Conservation (phyloP, 177 flowering plant genomes). For the Vitis hybrid region DNA sequence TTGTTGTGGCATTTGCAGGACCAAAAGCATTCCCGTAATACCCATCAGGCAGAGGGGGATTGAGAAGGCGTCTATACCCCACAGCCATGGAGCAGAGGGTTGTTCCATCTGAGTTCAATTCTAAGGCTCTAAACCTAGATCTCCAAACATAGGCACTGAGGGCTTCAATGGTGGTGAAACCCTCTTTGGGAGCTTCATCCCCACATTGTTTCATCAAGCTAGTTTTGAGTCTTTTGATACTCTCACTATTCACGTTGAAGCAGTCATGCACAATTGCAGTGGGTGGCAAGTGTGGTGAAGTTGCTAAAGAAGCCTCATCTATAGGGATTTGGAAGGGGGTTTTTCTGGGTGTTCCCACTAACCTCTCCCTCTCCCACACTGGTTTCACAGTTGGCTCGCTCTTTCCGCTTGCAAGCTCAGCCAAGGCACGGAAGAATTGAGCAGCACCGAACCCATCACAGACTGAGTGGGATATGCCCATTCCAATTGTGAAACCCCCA, state of each 20-base stretch:
- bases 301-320: conserved; percentile 9
- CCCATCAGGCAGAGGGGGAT: conserved; percentile 34
- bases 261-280: conserved; percentile 21
- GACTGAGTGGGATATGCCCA: conserved; percentile 32
- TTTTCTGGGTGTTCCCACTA: not conserved
- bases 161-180: conserved; percentile 28
- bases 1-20: conserved; percentile 6
- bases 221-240: conserved; percentile 22
- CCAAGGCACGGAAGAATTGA: conserved; percentile 25
- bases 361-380: conserved; percentile 31
- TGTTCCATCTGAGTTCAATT: conserved; percentile 21
- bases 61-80: conserved; percentile 17
- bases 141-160: conserved; percentile 38
- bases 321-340: conserved; percentile 5
- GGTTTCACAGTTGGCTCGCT: conserved; percentile 25
- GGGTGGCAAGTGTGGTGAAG: conserved; percentile 25
- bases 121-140: conserved; percentile 25
- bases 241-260: conserved; percentile 19
- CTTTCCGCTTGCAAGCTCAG: conserved; percentile 26
- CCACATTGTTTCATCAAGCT: conserved; percentile 16
- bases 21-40: conserved; percentile 40
- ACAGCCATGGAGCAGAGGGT: conserved; percentile 13
- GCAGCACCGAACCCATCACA: conserved; percentile 34
- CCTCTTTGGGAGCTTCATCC: not conserved
- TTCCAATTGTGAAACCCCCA: conserved; percentile 34